These are phyloP conservation scores for Plicaturopsis crispa DNA, from an alignment of 768 basidiomycete species.

Conservation along the genomic window DNA sequence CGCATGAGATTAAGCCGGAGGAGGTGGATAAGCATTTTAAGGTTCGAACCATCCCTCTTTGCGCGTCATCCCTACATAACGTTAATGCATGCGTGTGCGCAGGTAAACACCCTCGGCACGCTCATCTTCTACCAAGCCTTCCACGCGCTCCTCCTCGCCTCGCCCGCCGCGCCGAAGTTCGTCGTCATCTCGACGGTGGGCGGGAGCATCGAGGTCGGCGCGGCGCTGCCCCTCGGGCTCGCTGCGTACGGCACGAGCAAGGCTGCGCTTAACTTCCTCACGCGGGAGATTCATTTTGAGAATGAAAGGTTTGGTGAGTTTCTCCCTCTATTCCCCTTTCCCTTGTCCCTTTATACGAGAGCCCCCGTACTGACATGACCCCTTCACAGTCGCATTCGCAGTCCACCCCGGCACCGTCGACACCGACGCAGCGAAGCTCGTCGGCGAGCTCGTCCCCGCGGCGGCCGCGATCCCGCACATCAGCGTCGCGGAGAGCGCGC, in stretches of 20 bases:
- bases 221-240: neutral
- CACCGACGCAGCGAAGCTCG: conserved; percentile 1
- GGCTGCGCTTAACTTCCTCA: conserved; percentile 7
- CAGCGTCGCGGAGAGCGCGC: neutral
- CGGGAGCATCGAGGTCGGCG: neutral
- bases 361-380: no score
- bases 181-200: no score
- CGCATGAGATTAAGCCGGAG: neutral
- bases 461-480: neutral
- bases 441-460: neutral
- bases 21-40: no score
- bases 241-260: conserved; percentile 7
- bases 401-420: conserved; percentile 1
- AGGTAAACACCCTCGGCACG: conserved; percentile 8
- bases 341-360: no score
- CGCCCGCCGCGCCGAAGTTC: no score
- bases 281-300: conserved; percentile 4
- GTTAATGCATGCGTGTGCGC: no score
- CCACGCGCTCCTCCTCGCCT: conserved; percentile 5
- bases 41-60: no score
- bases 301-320: no score
- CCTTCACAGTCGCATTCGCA: neutral
- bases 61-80: no score
- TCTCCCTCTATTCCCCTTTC: no score
- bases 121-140: conserved; percentile 3